Base-by-base conservation (phyloP, 2,329 filamentous ascomycete species). In the Drechmeria coniospora region DNA sequence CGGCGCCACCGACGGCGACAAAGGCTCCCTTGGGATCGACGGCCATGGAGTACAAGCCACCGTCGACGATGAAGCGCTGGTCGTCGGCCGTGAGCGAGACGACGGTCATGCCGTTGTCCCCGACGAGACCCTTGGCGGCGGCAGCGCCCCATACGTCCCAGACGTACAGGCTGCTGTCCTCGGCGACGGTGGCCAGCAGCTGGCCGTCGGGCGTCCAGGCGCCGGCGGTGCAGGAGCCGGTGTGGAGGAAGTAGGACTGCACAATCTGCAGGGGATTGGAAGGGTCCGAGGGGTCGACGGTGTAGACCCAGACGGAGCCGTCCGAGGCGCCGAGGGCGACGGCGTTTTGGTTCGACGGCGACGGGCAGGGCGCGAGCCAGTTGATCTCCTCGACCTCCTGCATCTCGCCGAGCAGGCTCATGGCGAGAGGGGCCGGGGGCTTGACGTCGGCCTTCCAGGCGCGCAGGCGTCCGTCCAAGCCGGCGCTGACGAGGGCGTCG, bases 321-420 rank as follows among this genome's bases (percentile, higher is more conserved):
- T 98, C 86, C 20, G 69, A 79, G 19, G 84, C 84, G 32, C 90
- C 90, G 6, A 98, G 59, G 0, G 90, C 90, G 36, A 98, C 49
- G 7, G 82, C 74, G 56, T 94, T 92, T 34, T 78, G 70, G 47
- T 81, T 72, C 5, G 63, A 57, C 9, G 73, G 53, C 35, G 75
- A 63, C 1, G 86, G 84, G 47, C 81, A 92, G 0, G 83, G 57
- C 1, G 63, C 56, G 19, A 95, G 55, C 86, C 87, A 98, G 60
- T 90, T 92, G 45, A 98, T 78, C 55, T 95, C 87, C 42, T 92
- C 79, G 8, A 94, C 87, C 51, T 98, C 90, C 45, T 84, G 79
- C 3, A 74, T 70, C 45, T 90, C 80, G 30, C 68, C 79, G 7
- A 92, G 53, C 44, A 80, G 79, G 24, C 65, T 60, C 44, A 70